phyloP scores from a whole-genome alignment of 2,329 filamentous ascomycete species.

The Cephalotrichum gorgonifer region DNA sequence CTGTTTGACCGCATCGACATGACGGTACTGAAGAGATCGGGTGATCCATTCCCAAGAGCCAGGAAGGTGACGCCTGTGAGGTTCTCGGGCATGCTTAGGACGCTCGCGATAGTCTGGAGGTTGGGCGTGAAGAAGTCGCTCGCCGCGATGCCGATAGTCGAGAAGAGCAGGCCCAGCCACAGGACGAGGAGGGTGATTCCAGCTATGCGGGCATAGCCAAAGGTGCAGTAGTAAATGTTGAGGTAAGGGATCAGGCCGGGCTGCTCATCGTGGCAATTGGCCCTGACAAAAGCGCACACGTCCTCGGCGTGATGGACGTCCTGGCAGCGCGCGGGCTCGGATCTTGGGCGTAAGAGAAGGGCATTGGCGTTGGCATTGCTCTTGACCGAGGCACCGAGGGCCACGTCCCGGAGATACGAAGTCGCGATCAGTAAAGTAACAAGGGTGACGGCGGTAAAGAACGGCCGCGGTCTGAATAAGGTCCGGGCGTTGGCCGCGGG shows the following conservation, averaged over 20 bases:
- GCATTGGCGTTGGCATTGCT: no score
- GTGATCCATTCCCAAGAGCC: constrained; percentile 94
- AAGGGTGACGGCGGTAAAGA: constrained; percentile 35
- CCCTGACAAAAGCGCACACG: constrained; percentile 76
- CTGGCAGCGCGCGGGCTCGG: constrained; percentile 47
- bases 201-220: constrained; percentile 57
- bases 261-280: constrained; percentile 80
- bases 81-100: constrained; percentile 90
- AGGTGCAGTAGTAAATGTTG: constrained; percentile 77
- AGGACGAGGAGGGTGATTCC: constrained; percentile 69
- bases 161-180: constrained; percentile 87
- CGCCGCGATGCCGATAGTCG: constrained; percentile 92
- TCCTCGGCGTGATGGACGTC: constrained; percentile 67
- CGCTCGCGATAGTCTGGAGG: constrained; percentile 78
- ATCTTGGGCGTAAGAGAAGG: neutral
- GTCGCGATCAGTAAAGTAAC: constrained; percentile 34
- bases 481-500: neutral
- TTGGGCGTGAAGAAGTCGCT: constrained; percentile 99
- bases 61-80: constrained; percentile 93
- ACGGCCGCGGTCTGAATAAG: constrained; percentile 32
- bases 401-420: constrained; percentile 25
- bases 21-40: constrained; percentile 97
- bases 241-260: constrained; percentile 85
- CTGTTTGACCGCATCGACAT: constrained; percentile 96
- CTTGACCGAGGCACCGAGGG: neutral